Percentiles rank a stretch among this genome's conserved stretches.
phyloP scores from a whole-genome alignment of 306 rosid genomes.

The Fragaria ananassa region DNA sequence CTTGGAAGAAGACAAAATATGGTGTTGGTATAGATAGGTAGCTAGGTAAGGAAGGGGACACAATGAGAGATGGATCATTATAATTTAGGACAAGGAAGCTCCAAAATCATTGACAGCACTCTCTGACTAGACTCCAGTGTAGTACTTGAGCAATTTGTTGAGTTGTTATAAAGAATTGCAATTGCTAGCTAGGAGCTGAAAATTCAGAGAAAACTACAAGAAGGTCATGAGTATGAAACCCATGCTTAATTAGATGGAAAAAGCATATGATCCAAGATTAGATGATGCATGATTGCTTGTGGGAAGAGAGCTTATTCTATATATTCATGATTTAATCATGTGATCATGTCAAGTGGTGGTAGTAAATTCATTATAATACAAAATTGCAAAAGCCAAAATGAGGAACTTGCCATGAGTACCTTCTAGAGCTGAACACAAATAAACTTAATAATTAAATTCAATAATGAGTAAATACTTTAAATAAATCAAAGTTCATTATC shows the following conservation, averaged over 20 bases:
- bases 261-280: background rate
- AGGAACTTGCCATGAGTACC: background rate
- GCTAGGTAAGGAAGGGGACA: background rate
- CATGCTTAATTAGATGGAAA: background rate
- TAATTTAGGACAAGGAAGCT: background rate
- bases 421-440: background rate
- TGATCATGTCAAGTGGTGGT: background rate
- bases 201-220: background rate
- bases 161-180: background rate
- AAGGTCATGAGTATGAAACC: background rate
- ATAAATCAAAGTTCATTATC: no score
- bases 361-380: background rate
- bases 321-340: background rate
- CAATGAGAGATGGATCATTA: background rate
- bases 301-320: background rate
- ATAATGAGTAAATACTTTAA: no score
- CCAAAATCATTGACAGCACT: constrained; percentile 5
- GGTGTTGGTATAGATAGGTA: background rate
- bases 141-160: background rate
- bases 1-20: constrained; percentile 9
- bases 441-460: no score
- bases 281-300: background rate
- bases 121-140: background rate
- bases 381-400: background rate
- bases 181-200: constrained; percentile 11